Conservation (phyloP, 1,284 basidiomycete genomes). For the Trametes sp. region DNA sequence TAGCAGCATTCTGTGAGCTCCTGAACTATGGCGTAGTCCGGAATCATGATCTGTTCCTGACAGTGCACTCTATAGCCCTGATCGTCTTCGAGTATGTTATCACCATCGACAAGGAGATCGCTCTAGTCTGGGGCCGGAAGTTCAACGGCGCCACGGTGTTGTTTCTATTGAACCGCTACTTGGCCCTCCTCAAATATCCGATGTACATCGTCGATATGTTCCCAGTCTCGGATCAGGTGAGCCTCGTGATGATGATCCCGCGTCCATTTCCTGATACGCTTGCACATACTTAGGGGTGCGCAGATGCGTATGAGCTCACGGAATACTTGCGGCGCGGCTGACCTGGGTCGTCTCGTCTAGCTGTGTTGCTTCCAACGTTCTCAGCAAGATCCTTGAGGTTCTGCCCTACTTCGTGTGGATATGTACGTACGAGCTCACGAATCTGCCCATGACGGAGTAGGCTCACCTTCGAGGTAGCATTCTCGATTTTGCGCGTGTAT, state of each 20-base stretch:
- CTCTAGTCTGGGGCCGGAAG: slow-evolving; percentile 14
- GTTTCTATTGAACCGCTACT: slow-evolving; percentile 16
- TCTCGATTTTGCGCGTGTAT: slow-evolving; percentile 18
- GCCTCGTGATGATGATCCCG: too few relatives aligned
- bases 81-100: slow-evolving; percentile 7
- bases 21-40: too few relatives aligned
- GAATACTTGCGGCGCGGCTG: too few relatives aligned
- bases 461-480: not conserved
- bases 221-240: slow-evolving; percentile 2
- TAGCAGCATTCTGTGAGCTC: too few relatives aligned
- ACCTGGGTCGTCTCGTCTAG: too few relatives aligned
- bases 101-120: slow-evolving; percentile 13
- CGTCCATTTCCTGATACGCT: too few relatives aligned
- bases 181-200: slow-evolving; percentile 4
- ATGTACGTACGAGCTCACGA: too few relatives aligned
- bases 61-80: too few relatives aligned
- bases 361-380: not conserved
- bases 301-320: too few relatives aligned
- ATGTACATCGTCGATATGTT: not conserved
- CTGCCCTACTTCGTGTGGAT: slow-evolving; percentile 4
- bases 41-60: not conserved
- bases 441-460: too few relatives aligned
- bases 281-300: too few relatives aligned
- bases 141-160: slow-evolving; percentile 14
- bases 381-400: not conserved